Evolutionary conservation across 169 alveolate species (phyloP), one percentile per base, ranked within the genome.

Genomic region (Eimeria sp.): DNA sequence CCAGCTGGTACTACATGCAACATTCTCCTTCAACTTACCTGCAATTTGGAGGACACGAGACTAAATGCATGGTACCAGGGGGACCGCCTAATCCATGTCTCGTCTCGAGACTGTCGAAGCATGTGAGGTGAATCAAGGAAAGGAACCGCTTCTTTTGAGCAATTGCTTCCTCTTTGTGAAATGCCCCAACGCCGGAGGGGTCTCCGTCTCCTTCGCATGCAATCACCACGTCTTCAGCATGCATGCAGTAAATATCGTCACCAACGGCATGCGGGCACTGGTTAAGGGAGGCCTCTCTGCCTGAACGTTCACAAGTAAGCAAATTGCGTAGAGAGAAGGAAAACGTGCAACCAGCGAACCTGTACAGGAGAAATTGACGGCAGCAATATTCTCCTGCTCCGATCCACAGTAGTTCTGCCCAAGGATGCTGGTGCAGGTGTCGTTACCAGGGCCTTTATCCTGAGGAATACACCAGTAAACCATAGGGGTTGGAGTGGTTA

Each of bases 181-280:
- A 88, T n/a, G 86, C 84, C 20, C 98, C 98, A 61, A 92, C 89
- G 13, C 98, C 98, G 20, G 98, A 94, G 16, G 98, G 98, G 47
- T 97, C 98, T 16, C 98, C 98, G 18, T 93, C 89, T 20, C 98
- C 98, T 76, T 95, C 96, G 80, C 98, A 97, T 61, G 97, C 96
- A 30, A 97, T 84, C 72, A 97, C 98, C 65, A 97, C 97, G 78
- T 97, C 98, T 65, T 96, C 97, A 20, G 96, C 97, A 47, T 97
- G 97, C 51, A 94, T 96, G 93, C 98, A 97, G 87, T 97, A 97
- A 43, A 97, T 97, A 90, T 97, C 98, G 30, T 94, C 97, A 76
- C 95, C 87, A 11, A 80, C 95, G 1, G 61, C 54, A 43, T 95
- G 96, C 14, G 96, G 96, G 91, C 96, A 95, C 61, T 61, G 58